phyloP scores from a whole-genome alignment of 2,329 filamentous ascomycete species.

The Fusarium aywerte region DNA sequence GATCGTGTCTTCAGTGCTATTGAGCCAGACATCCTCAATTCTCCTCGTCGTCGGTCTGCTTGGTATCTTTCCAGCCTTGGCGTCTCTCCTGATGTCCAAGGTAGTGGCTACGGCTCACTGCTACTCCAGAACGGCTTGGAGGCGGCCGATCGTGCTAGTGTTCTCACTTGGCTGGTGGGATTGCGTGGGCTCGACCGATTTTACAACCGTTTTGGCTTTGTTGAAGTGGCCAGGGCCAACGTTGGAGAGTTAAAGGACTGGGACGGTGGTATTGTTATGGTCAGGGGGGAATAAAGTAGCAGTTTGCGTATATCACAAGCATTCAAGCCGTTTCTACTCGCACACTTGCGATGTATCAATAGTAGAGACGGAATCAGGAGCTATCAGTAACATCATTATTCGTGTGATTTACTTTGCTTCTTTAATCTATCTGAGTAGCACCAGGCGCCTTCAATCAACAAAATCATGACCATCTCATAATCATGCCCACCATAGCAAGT shows the following conservation, averaged over 20 bases:
- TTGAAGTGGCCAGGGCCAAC: conserved; percentile 51
- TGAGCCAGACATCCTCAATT: conserved; percentile 44
- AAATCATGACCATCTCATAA: conserved; percentile 18
- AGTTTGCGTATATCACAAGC: background rate
- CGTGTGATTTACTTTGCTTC: conserved; percentile 6
- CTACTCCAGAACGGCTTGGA: conserved; percentile 49
- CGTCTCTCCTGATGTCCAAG: conserved; percentile 49
- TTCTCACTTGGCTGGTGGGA: conserved; percentile 50
- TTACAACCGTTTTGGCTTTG: conserved; percentile 51
- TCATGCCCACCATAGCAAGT: conserved; percentile 18
- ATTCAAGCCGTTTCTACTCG: background rate
- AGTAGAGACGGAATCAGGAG: background rate
- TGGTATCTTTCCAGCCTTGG: conserved; percentile 53
- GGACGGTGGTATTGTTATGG: conserved; percentile 54
- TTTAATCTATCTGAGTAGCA: conserved; percentile 4
- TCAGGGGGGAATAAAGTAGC: conserved; percentile 46
- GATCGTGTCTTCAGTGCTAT: conserved; percentile 43
- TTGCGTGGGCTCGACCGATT: conserved; percentile 48
- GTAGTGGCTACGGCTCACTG: conserved; percentile 48
- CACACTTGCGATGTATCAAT: background rate
- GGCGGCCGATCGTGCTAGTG: conserved; percentile 45
- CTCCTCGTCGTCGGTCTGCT: conserved; percentile 46
- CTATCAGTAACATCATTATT: background rate
- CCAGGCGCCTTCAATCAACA: conserved; percentile 11
- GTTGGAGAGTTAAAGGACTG: conserved; percentile 51